phyloP scores from a whole-genome alignment of 2,329 filamentous ascomycete genomes.

The Arthrobotrys entomopaga region DNA sequence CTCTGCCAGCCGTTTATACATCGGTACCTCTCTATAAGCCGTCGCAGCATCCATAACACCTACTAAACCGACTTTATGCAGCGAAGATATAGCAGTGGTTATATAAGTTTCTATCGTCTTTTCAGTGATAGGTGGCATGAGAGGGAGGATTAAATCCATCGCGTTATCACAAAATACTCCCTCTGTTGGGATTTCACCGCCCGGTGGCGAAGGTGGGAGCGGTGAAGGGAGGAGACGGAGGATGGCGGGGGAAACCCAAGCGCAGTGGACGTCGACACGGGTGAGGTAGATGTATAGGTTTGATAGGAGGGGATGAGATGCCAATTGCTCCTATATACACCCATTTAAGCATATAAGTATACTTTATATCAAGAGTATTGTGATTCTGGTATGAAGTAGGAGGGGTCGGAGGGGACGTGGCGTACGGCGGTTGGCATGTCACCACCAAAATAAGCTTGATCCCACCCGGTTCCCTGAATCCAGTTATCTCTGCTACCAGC shows the following conservation, averaged over 20 bases:
- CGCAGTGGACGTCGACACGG: conserved; percentile 75
- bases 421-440: conserved; percentile 73
- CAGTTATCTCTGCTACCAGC: conserved; percentile 69
- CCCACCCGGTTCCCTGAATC: conserved; percentile 76
- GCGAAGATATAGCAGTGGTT: conserved; percentile 70
- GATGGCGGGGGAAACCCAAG: conserved; percentile 74
- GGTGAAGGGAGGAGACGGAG: conserved; percentile 69
- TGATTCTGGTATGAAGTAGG: not conserved
- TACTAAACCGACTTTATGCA: conserved; percentile 74
- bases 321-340: conserved; percentile 66
- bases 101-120: conserved; percentile 69
- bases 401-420: too few species aligned
- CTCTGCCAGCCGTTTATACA: conserved; percentile 62
- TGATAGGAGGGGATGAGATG: conserved; percentile 66
- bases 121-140: conserved; percentile 69
- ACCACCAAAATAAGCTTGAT: conserved; percentile 71
- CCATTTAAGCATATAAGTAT: not conserved
- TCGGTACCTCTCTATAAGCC: conserved; percentile 65
- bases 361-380: conserved; percentile 43
- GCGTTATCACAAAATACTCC: conserved; percentile 80
- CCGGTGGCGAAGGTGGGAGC: conserved; percentile 66
- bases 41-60: conserved; percentile 74
- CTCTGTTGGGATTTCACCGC: conserved; percentile 73
- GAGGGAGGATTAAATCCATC: conserved; percentile 70
- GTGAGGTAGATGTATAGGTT: conserved; percentile 75